Evolutionary conservation across 1,284 basidiomycete genomes (phyloP).

Genomic region (Cryptococcus sp.): DNA sequence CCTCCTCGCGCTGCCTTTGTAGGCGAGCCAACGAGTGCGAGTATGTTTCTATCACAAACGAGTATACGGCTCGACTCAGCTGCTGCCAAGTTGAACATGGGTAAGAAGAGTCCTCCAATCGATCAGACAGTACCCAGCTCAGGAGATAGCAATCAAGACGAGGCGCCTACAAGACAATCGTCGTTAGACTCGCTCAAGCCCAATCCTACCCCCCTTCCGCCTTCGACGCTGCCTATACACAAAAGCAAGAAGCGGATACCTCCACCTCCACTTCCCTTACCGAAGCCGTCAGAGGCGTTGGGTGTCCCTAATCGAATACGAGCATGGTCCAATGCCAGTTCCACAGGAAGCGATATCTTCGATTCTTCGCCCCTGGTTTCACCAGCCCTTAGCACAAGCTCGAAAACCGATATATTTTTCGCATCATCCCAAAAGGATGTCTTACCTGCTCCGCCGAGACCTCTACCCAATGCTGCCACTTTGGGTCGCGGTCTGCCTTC

Average conservation of each 20-base stretch:
- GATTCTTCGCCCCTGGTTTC: conserved; percentile 11
- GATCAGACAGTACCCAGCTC: too few relatives aligned
- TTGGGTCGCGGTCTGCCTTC: conserved; percentile 23
- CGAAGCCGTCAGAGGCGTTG: not conserved
- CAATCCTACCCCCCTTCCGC: conserved; percentile 12
- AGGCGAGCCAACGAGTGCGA: not conserved
- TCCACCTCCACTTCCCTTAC: not conserved
- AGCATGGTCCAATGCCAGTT: conserved; percentile 13
- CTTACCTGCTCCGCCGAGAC: conserved; percentile 40
- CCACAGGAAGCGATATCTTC: conserved; percentile 2
- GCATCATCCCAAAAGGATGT: conserved; percentile 20
- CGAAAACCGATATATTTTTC: conserved; percentile 49
- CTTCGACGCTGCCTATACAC: not conserved
- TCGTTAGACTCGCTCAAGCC: conserved; percentile 15
- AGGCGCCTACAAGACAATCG: conserved; percentile 2
- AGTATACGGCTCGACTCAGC: not conserved
- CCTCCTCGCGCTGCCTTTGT: too few relatives aligned
- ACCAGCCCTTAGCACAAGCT: conserved; percentile 38
- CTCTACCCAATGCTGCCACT: conserved; percentile 16
- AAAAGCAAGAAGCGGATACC: not conserved
- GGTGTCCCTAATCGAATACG: conserved; percentile 10
- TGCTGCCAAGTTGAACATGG: too few relatives aligned
- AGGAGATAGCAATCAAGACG: too few relatives aligned
- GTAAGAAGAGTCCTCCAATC: too few relatives aligned
- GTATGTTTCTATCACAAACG: conserved; percentile 23